Percentiles rank a stretch among this genome's conserved stretches.
phyloP scores from a whole-genome alignment of 2,329 filamentous ascomycete genomes.

The Zymoseptoria ardabiliae region DNA sequence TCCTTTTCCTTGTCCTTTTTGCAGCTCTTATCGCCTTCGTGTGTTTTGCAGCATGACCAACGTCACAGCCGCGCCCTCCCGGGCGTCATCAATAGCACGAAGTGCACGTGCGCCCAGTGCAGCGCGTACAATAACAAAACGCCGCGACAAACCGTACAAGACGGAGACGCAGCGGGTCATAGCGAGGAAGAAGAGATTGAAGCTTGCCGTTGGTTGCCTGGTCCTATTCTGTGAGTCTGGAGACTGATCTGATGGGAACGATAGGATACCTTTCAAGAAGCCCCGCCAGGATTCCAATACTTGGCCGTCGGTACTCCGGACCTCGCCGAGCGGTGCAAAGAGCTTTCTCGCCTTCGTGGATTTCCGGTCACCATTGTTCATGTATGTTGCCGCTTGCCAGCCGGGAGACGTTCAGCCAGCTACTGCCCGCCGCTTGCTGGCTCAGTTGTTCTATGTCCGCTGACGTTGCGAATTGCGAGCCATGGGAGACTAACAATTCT shows the following conservation, averaged over 20 bases:
- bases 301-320: constrained; percentile 54
- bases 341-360: constrained; percentile 49
- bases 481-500: constrained; percentile 5
- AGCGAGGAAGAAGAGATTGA: constrained; percentile 54
- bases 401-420: not conserved
- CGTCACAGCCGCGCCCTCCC: not conserved
- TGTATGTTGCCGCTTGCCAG: constrained; percentile 37
- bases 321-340: constrained; percentile 53
- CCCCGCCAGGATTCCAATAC: constrained; percentile 54
- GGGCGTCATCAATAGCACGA: not conserved
- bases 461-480: not conserved
- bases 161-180: constrained; percentile 52
- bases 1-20: constrained; percentile 1
- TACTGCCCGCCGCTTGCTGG: not conserved
- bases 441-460: not conserved
- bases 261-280: constrained; percentile 49
- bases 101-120: constrained; percentile 17
- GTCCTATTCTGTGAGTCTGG: not conserved
- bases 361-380: constrained; percentile 53
- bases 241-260: constrained; percentile 19
- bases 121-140: constrained; percentile 24
- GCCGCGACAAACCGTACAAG: constrained; percentile 45
- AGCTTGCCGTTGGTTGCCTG: constrained; percentile 38
- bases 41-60: not conserved
- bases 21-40: constrained; percentile 1